Evolutionary conservation across 1,284 basidiomycete species (phyloP).

Genomic region (Microbotryum silenes-acaulis): DNA sequence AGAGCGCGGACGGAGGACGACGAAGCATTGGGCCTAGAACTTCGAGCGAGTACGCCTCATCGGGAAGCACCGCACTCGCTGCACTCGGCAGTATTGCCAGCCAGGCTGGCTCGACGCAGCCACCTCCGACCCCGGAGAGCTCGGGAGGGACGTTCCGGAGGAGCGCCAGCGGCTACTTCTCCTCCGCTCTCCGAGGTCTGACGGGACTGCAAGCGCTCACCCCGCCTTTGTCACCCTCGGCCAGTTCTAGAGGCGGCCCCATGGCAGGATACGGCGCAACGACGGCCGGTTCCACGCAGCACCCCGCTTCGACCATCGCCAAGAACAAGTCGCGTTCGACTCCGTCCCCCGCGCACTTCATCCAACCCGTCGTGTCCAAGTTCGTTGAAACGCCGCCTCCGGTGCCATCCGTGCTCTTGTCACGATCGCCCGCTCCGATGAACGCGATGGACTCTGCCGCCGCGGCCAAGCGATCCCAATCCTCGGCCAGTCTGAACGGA

Average conservation of each 20-base stretch:
- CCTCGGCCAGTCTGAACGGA: conserved; percentile 8
- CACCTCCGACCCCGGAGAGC: background rate
- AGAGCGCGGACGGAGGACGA: background rate
- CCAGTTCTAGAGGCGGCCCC: background rate
- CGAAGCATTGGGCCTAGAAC: background rate
- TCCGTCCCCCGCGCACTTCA: conserved; percentile 8
- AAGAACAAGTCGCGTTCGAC: conserved; percentile 10
- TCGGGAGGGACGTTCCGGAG: background rate
- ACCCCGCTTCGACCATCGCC: background rate
- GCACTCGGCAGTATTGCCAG: conserved; percentile 19
- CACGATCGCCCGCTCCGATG: too few species aligned
- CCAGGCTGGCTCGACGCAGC: background rate
- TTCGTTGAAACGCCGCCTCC: conserved; percentile 19
- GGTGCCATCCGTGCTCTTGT: background rate
- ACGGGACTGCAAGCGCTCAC: conserved; percentile 15
- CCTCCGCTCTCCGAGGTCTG: conserved; percentile 15
- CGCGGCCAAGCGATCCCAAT: background rate
- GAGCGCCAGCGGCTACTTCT: conserved; percentile 30
- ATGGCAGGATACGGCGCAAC: conserved; percentile 2
- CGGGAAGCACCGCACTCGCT: conserved; percentile 10
- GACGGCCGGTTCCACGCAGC: background rate
- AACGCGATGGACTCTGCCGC: too few species aligned
- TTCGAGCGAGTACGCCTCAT: background rate
- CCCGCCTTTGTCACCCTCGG: conserved; percentile 18
- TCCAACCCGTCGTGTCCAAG: conserved; percentile 23